Evolutionary conservation across 495 filamentous ascomycete species (phyloP), one percentile per base, ranked within the genome.

Genomic region (Darksidea phi): DNA sequence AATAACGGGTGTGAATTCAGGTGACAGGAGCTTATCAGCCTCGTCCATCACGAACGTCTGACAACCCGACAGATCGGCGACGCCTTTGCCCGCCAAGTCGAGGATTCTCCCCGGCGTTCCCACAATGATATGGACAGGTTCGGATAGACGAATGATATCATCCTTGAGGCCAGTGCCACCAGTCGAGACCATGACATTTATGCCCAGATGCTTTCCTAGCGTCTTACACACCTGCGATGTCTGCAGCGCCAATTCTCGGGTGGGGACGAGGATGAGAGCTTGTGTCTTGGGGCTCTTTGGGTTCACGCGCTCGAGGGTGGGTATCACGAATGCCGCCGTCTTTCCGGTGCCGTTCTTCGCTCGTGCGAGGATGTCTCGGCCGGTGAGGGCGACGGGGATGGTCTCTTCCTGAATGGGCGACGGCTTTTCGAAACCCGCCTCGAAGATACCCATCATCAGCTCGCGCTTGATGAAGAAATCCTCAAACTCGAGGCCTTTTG

Each of bases 41-140:
- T 98, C 94, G 69, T 98, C 94, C 94, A 98, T 98, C 70, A 98
- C 91, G 70, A 97, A 97, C 59, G 93, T 97, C 38, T 89, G 86
- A 69, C 94, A 97, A 74, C 92, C 89, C 66, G 90, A 91, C n/a
- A 98, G 82, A 73, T 97, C 95, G 36, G 94, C 94, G 50, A 97
- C 91, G 49, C 86, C 87, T 77, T 97, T 97, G 69, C 91, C 90
- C 53, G 95, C 90, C 61, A 98, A 75, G 75, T 98, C 94, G 52
- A 97, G 84, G 48, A 98, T 96, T 75, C 94, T 82, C 45, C 94
- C 94, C 38, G 94, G 95, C 56, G 94, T 98, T 72, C 95, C 95
- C 63, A 98, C 94, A 67, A 98, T 87, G 74, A 98, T 94, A 76
- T 98, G 94, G 64, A 98, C 92, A 34, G 92, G 81, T 64, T 97